Percentiles rank a stretch among this genome's conserved stretches.
phyloP scores from a whole-genome alignment of 2,329 filamentous ascomycete genomes.

The Neurospora crassa region DNA sequence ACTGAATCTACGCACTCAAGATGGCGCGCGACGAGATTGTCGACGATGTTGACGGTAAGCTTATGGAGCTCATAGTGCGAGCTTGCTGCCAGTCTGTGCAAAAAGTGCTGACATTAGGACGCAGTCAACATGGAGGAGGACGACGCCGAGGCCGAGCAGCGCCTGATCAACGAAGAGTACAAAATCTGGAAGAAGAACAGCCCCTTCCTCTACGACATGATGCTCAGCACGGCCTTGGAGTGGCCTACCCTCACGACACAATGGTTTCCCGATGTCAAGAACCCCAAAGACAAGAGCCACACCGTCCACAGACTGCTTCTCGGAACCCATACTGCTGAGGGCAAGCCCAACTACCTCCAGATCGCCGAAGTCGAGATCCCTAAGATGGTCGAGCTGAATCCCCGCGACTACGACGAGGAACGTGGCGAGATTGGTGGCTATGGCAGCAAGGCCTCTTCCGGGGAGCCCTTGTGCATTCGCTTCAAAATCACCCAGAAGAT shows the following conservation, averaged over 20 bases:
- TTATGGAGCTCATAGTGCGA: not conserved
- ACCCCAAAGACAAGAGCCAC: slow-evolving; percentile 77
- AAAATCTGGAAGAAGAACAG: slow-evolving; percentile 99
- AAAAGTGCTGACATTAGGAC: not conserved
- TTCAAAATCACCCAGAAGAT: slow-evolving; percentile 94
- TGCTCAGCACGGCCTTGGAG: slow-evolving; percentile 84
- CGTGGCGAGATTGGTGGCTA: slow-evolving; percentile 91
- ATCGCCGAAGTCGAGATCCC: slow-evolving; percentile 92
- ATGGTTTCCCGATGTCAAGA: slow-evolving; percentile 94
- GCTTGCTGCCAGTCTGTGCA: not conserved
- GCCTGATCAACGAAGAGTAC: slow-evolving; percentile 97
- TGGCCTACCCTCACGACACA: slow-evolving; percentile 97
- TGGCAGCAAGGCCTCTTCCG: slow-evolving; percentile 53
- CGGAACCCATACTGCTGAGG: slow-evolving; percentile 87
- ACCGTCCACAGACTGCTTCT: slow-evolving; percentile 82
- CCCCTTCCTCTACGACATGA: slow-evolving; percentile 96
- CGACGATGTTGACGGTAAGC: slow-evolving; percentile 40
- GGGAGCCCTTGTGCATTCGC: slow-evolving; percentile 62
- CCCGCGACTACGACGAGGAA: slow-evolving; percentile 82
- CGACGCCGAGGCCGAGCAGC: slow-evolving; percentile 65
- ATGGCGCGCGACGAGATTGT: slow-evolving; percentile 40
- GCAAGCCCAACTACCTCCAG: slow-evolving; percentile 82
- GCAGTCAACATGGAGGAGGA: slow-evolving; percentile 51
- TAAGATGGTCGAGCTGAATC: slow-evolving; percentile 63
- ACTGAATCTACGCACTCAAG: not conserved